phyloP scores from a whole-genome alignment of 441 rosid genomes.

The Gossypium gossypioides region DNA sequence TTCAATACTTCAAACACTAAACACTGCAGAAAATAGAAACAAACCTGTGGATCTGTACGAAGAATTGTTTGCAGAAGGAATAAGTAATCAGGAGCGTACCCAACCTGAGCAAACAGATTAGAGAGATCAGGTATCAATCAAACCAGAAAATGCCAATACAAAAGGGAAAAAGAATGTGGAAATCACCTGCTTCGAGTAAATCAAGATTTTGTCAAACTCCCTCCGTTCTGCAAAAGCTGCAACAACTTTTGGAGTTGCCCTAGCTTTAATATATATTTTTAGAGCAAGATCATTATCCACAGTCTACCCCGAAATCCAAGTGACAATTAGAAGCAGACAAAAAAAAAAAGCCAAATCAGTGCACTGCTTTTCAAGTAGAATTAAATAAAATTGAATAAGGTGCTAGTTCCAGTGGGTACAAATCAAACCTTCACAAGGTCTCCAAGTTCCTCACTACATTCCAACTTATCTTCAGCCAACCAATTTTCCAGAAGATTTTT shows the following conservation, averaged over 20 bases:
- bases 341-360: background rate
- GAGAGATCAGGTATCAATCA: background rate
- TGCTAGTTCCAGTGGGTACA: background rate
- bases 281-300: slow-evolving; percentile 98
- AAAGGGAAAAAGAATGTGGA: background rate
- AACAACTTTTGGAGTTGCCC: slow-evolving; percentile 99
- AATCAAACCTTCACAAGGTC: slow-evolving; percentile 88
- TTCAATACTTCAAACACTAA: slow-evolving; percentile 15
- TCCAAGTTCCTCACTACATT: slow-evolving; percentile 98
- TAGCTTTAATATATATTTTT: slow-evolving; percentile 92
- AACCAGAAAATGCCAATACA: slow-evolving; percentile 4
- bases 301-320: slow-evolving; percentile 47
- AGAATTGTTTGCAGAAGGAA: slow-evolving; percentile 99
- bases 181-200: slow-evolving; percentile 94
- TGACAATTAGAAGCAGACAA: background rate
- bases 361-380: background rate
- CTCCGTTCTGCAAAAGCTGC: slow-evolving; percentile 99
- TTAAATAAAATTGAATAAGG: background rate
- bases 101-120: slow-evolving; percentile 49
- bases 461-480: slow-evolving; percentile 98
- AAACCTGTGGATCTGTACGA: slow-evolving; percentile 98
- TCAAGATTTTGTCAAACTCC: slow-evolving; percentile 95
- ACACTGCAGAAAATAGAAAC: slow-evolving; percentile 9
- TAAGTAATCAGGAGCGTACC: slow-evolving; percentile 94
- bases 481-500: slow-evolving; percentile 95